Evolutionary conservation across 371 early-diverging fungal species (phyloP).

Genomic region (Mortierella sp.): DNA sequence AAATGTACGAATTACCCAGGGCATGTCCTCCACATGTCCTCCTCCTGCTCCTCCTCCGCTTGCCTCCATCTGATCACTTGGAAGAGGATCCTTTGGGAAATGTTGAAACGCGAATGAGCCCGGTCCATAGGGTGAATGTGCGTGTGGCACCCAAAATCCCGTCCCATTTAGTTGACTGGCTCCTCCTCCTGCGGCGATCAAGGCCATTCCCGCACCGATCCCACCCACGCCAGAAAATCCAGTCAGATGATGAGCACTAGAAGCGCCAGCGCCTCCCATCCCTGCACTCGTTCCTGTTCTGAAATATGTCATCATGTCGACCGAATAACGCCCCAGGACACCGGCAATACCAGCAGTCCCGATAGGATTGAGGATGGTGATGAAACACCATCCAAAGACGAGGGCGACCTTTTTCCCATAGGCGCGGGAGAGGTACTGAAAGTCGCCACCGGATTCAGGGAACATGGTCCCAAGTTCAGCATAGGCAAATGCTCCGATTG

Average conservation of each 20-base stretch:
- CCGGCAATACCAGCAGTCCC: conserved; percentile 52
- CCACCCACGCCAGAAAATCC: neutral
- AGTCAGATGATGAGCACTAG: neutral
- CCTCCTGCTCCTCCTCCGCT: conserved; percentile 7
- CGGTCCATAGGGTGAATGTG: conserved; percentile 31
- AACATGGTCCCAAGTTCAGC: conserved; percentile 56
- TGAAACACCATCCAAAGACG: conserved; percentile 53
- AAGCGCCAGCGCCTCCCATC: conserved; percentile 2
- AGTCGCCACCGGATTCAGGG: conserved; percentile 51
- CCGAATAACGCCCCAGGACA: conserved; percentile 44
- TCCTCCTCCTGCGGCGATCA: neutral
- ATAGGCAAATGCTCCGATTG: conserved; percentile 45
- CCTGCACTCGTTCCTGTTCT: conserved; percentile 35
- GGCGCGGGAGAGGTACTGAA: conserved; percentile 45
- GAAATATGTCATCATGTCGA: conserved; percentile 43
- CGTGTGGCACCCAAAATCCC: conserved; percentile 7
- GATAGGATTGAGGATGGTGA: conserved; percentile 48
- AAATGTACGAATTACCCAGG: conserved; percentile 33
- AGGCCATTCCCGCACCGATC: neutral
- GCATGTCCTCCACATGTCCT: conserved; percentile 24
- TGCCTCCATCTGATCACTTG: neutral
- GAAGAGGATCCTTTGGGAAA: conserved; percentile 21
- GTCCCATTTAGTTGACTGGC: conserved; percentile 25
- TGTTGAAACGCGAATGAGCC: conserved; percentile 11
- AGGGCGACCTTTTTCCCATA: conserved; percentile 41